Evolutionary conservation across 371 early-diverging fungal genomes (phyloP), one percentile per base, ranked within the genome.

Genomic region (Phascolomyces articulosus): DNA sequence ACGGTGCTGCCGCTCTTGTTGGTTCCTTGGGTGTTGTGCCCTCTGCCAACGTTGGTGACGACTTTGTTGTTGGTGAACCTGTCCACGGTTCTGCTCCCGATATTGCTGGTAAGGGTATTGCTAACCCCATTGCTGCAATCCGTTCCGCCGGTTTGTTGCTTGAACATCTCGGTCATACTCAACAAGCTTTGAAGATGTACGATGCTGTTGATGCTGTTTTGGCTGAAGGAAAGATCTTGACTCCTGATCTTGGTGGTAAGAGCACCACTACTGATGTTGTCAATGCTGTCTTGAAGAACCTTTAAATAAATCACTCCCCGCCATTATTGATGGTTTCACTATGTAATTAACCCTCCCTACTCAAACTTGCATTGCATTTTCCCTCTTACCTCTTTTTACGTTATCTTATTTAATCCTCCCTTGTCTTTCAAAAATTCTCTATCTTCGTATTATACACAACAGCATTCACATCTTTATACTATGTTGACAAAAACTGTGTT

Each of bases 11-110:
- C 26, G 98, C 96, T 18, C 74, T 98, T 20, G 98, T 96, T 9
- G 98, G 98, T 21, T 91, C 92, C 61, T 83, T 96, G 60, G 98
- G 98, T 51, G 85, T 98, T 38, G 96, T 98, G 31, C 96, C 97
- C 40, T 90, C 94, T 63, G 95, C 96, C 47, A 96, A 96, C 67
- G 94, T 96, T 10, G 97, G 97, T 57, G 95, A 95, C 73, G 72
- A 67, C 64, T 96, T 97, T 85, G 95, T 93, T 20, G 85, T 97
- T 56, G 96, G 95, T 59, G 98, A 97, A 71, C 98, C 98, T 9
- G 94, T 97, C 15, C 97, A 97, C 70, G 97, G 97, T 18, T 95
- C 95, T 18, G 97, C 96, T 13, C 97, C 97, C 3, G 97, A 97
- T 83, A 97, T 97, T 77, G 95, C 94, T 15, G 96, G 96, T 38